Base-by-base conservation (phyloP, 1,284 basidiomycete species). In the Cryptococcus sp. region DNA sequence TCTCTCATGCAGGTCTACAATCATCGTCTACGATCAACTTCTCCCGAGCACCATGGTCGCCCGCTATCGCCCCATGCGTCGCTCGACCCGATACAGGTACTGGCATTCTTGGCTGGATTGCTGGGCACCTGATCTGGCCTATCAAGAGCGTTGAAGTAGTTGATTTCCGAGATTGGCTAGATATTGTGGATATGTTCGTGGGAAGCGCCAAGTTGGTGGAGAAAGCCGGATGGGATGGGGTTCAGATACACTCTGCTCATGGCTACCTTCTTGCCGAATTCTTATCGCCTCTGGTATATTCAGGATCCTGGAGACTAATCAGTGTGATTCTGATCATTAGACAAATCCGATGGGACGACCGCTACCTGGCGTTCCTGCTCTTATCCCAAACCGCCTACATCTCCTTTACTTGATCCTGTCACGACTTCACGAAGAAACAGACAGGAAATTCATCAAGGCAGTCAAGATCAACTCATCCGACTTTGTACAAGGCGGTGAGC, bases 381-480 rank as follows among this genome's bases (percentile, higher is more conserved):
- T 66, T 57, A 52, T 76, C 0, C 69, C 69, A 5, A 39, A 70
- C 0, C 61, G 70, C n/a, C 77, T 90, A 1, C 78, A 79, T 39
- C 74, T 96, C 9, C 69, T 96, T 19, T 80, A 78, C 45, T 81
- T 83, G 37, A 83, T 93, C 46, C 76, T 87, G 0, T 65, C 74
- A 2, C 77, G 76, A 0, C 85, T 92, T 45, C 83, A 87, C 23
- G 69, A 76, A 2, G 72, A 76, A 2, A 82, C 84, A 3, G 80
- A 84, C 0, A 59, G 68, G 3, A 68, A 78, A 18, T 97, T 97
- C 66, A 75, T 87, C 13, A 62, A 96, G 19, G 87, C 88, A 1
- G 77, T 98, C 67, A 97, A 98, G 67, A 75, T 96, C 46, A 97
- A 91, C 67, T 85, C 86, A 22, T 85, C 84, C 0, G 93, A 97